Evolutionary conservation across 768 basidiomycete genomes (phyloP), one percentile per base, ranked within the genome.

Genomic region (Omphalotus guepiniiformis): DNA sequence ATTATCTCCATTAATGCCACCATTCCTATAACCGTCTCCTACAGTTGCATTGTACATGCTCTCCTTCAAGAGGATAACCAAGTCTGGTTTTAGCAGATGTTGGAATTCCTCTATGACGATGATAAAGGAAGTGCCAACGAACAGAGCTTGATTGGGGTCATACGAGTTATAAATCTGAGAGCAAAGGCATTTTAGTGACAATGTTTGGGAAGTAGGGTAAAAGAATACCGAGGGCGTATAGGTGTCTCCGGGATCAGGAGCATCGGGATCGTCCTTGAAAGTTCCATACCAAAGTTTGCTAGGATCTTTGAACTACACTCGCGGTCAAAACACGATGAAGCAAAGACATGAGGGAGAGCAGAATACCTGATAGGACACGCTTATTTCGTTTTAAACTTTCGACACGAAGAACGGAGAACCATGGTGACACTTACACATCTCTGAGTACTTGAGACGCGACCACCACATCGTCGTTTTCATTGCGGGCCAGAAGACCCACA

Each of bases 41-140:
- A 65, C 50, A 4, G 61, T 65, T 12, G 63, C 59, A 45, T 65
- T 63, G 42, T 62, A 65, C 63, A 65, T 62, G 42, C 63, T 65
- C 34, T 54, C 21, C 41, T 62, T 58, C 43, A 65, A 57, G 18
- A 63, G 45, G 3, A 28, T 35, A 1, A 63, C 52, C 21, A 65
- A 28, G n/a, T 44, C 38, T 9, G 60, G 58, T 26, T 61, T 55
- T 21, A 65, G 47, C 5, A 65, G 49, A 39, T 61, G 53, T 25
- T 52, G 53, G 48, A 65, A 65, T 40, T 63, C 61, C 48, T 62
- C 63, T 50, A 65, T 56, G 32, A 59, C 42, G 29, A 65, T 63
- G 34, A 65, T 63, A 55, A 58, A 61, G 3, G 63, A 58, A 1
- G 63, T 65, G 34, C 58, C 58, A 9, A 65, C 57, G 42, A 65